Evolutionary conservation across 352 stramenopile species (phyloP), one percentile per base, ranked within the genome.

Genomic region (Blastocystis sp.): DNA sequence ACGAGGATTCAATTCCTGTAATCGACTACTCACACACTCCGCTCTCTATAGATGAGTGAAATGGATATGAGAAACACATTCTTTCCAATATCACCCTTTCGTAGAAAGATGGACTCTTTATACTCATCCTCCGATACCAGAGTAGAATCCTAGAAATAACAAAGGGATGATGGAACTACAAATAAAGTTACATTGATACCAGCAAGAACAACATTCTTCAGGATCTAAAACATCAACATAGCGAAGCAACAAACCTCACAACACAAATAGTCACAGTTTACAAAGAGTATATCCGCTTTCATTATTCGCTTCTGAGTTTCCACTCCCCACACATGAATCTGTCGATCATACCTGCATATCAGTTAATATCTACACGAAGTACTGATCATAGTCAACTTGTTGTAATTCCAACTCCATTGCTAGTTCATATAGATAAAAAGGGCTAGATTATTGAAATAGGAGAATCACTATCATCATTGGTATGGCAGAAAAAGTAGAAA

Each of bases 341-440:
- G 71, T 5, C 71, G 43, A 49, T 83, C 71, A 21, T 83, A 83
- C 49, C 71, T 83, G 24, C 4, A 21, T 32, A 12, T 83, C 11
- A 43, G 11, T 11, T 24, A 29, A 2, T 4, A 3, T 58, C 35
- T 19, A 24, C 32, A n/a, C 3, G 12, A 6, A 49, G 4, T 52
- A 83, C 71, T 83, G 71, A 65, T 83, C 71, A 46, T 83, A 83
- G 1, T 83, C 71, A 24, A 37, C 52, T 51, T 83, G 71, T n/a
- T 61, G 35, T 37, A 83, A 51, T 11, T 65, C 42, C 19, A n/a
- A 39, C 49, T 63, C 42, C 71, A 83, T 83, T n/a, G 3, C 27
- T 27, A n/a, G 7, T 77, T n/a, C 54, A 12, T 61, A 14, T 12
- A 57, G n/a, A n/a, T n/a, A n/a, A n/a, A n/a, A n/a, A n/a, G n/a